A percentile compares a stretch with the other conserved stretches of the same genome.
These are phyloP conservation scores for Heritiera littoralis DNA, from an alignment of 345 rosid genomes.

Conservation along the genomic window DNA sequence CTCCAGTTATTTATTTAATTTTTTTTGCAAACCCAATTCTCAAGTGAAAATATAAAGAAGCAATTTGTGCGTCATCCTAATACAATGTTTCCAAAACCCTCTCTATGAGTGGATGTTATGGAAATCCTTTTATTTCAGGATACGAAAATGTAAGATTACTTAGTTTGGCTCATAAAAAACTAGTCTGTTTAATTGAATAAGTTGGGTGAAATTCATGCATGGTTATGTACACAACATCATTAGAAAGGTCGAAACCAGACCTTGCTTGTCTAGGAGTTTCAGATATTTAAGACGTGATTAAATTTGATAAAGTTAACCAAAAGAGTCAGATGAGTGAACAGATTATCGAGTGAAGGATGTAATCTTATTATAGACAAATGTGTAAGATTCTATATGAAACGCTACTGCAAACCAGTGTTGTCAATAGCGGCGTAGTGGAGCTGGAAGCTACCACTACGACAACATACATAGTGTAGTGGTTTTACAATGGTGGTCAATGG, in stretches of 20 bases:
- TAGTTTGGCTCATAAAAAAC: background rate
- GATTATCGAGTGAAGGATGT: background rate
- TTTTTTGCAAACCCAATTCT: background rate
- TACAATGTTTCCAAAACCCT: background rate
- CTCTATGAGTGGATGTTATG: background rate
- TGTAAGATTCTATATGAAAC: background rate
- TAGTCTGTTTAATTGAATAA: background rate
- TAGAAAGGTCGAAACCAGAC: background rate
- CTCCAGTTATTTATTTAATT: background rate
- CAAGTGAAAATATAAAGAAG: background rate
- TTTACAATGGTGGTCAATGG: too few relatives aligned
- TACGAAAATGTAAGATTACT: background rate
- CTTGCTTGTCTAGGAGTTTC: background rate
- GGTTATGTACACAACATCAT: background rate
- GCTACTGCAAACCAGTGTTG: background rate
- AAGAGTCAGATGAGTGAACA: background rate
- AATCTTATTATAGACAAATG: background rate
- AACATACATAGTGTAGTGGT: too few relatives aligned
- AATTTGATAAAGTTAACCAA: background rate
- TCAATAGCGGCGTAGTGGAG: too few relatives aligned
- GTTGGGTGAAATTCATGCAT: background rate
- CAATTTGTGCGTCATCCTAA: background rate
- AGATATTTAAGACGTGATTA: too few relatives aligned
- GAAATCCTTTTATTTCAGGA: background rate
- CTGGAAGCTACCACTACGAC: too few relatives aligned